Evolutionary conservation across 768 basidiomycete species (phyloP).

Genomic region (Hebeloma cylindrosporum): DNA sequence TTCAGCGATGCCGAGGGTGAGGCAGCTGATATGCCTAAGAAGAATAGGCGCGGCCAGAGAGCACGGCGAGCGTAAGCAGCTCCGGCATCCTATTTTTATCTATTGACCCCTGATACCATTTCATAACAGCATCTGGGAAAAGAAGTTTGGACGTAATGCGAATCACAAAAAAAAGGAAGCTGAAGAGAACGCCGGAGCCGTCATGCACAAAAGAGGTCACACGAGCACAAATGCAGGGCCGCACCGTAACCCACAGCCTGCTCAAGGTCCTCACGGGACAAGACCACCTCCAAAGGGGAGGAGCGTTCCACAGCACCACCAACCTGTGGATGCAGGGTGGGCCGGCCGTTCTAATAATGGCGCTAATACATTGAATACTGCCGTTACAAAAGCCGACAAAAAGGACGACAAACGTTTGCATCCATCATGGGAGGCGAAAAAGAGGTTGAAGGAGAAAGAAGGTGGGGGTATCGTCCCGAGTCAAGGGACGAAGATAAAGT

Average conservation of each 20-base stretch:
- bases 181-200: slow-evolving; percentile 17
- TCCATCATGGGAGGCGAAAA: slow-evolving; percentile 97
- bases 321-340: slow-evolving; percentile 28
- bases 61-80: slow-evolving; percentile 88
- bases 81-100: neutral
- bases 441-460: slow-evolving; percentile 70
- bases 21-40: slow-evolving; percentile 59
- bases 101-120: slow-evolving; percentile 2
- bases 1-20: slow-evolving; percentile 63
- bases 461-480: slow-evolving; percentile 60
- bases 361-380: slow-evolving; percentile 5
- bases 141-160: slow-evolving; percentile 88
- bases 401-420: slow-evolving; percentile 57
- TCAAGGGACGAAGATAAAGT: slow-evolving; percentile 87
- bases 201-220: slow-evolving; percentile 17
- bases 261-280: slow-evolving; percentile 12
- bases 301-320: slow-evolving; percentile 18
- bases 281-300: slow-evolving; percentile 12
- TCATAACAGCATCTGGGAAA: slow-evolving; percentile 87
- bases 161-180: slow-evolving; percentile 82
- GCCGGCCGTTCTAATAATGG: slow-evolving; percentile 21
- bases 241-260: slow-evolving; percentile 8
- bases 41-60: slow-evolving; percentile 89
- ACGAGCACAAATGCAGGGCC: slow-evolving; percentile 18
- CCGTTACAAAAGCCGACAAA: slow-evolving; percentile 12